phyloP scores from a whole-genome alignment of 2,329 filamentous ascomycete genomes.

The Cordyceps fumosorosea region DNA sequence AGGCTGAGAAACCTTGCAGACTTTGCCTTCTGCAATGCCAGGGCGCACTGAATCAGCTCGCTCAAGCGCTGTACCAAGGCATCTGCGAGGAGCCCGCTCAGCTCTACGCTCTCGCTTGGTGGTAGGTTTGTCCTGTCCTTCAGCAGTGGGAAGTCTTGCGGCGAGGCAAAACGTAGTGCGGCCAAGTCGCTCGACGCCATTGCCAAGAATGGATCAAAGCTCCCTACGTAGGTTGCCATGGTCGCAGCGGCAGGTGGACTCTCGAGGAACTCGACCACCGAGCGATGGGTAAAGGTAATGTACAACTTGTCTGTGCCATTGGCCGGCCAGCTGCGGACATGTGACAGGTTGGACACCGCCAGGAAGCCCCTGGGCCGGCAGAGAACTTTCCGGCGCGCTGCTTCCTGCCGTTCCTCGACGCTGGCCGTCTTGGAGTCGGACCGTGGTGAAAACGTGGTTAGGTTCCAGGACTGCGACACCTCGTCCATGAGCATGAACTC shows the following conservation, averaged over 20 bases:
- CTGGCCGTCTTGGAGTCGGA: neutral
- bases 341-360: neutral
- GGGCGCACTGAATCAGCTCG: neutral
- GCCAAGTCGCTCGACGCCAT: neutral
- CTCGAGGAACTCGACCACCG: conserved; percentile 3
- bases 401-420: neutral
- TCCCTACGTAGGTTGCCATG: neutral
- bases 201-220: conserved; percentile 3
- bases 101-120: neutral
- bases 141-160: neutral
- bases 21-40: neutral
- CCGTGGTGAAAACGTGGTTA: neutral
- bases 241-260: neutral
- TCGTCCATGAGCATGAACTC: conserved; percentile 6
- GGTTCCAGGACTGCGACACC: conserved; percentile 3
- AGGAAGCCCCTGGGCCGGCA: neutral
- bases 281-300: neutral
- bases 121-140: neutral
- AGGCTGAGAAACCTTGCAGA: neutral
- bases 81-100: neutral
- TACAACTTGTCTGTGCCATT: neutral
- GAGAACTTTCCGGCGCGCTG: neutral
- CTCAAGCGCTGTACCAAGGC: neutral
- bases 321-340: neutral
- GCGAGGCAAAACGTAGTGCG: neutral